These are phyloP conservation scores for Candida ipomoeae DNA, from an alignment of 805 yeast species.

Conservation along the genomic window DNA sequence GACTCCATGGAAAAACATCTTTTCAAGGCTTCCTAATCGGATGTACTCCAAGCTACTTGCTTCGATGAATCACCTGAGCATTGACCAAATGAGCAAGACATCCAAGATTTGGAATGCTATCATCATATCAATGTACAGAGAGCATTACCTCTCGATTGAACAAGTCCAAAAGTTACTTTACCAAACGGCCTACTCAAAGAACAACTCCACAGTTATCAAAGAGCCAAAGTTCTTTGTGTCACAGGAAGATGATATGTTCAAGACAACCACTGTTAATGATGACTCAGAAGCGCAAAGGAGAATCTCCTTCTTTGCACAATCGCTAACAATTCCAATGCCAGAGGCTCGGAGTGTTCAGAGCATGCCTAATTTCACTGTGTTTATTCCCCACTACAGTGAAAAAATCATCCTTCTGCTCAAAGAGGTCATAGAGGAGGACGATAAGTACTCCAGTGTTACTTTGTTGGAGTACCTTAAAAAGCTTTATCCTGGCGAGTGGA, in stretches of 20 bases:
- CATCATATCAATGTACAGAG: constrained; percentile 77
- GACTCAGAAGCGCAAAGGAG: constrained; percentile 79
- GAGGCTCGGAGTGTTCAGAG: constrained; percentile 43
- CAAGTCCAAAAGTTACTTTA: constrained; percentile 65
- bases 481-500: constrained; percentile 96
- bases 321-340: constrained; percentile 80
- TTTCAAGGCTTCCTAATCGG: constrained; percentile 70
- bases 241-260: constrained; percentile 71
- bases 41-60: constrained; percentile 62
- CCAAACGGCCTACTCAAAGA: constrained; percentile 47
- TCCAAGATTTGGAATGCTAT: constrained; percentile 82
- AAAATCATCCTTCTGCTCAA: constrained; percentile 89
- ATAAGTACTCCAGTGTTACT: constrained; percentile 92
- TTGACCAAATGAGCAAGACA: constrained; percentile 30
- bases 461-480: constrained; percentile 91
- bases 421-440: constrained; percentile 96
- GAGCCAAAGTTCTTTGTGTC: constrained; percentile 79
- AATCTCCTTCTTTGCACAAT: constrained; percentile 85
- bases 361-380: constrained; percentile 41
- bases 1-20: constrained; percentile 86
- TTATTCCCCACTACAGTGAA: constrained; percentile 95
- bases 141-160: constrained; percentile 70
- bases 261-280: constrained; percentile 51
- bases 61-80: constrained; percentile 28
- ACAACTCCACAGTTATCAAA: constrained; percentile 1